These are phyloP conservation scores for Paecilomyces sp. DNA, from an alignment of 2,329 filamentous ascomycete genomes.

Conservation along the genomic window DNA sequence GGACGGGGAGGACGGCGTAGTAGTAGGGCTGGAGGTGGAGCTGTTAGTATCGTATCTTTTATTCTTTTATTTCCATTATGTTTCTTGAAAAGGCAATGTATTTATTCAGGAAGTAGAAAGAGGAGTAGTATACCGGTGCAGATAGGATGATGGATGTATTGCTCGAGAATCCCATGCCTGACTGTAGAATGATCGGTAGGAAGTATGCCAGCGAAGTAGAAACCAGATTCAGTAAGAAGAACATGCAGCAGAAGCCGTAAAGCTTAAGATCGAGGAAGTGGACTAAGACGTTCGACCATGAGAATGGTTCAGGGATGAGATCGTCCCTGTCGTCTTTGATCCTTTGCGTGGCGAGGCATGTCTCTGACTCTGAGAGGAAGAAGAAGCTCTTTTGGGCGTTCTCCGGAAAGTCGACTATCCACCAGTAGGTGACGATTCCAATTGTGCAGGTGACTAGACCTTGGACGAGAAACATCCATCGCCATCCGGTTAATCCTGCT, in stretches of 20 bases:
- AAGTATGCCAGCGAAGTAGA: conserved; percentile 61
- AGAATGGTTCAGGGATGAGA: conserved; percentile 50
- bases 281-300: conserved; percentile 47
- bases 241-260: conserved; percentile 58
- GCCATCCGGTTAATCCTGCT: conserved; percentile 54
- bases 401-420: conserved; percentile 66
- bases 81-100: background rate
- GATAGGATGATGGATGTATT: conserved; percentile 54
- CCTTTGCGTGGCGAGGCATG: conserved; percentile 48
- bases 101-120: background rate
- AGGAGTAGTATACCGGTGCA: conserved; percentile 39
- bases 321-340: conserved; percentile 58
- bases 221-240: conserved; percentile 61
- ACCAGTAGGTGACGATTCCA: conserved; percentile 58
- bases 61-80: too few relatives aligned
- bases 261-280: conserved; percentile 56
- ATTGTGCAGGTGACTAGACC: conserved; percentile 54
- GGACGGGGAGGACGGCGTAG: conserved; percentile 57
- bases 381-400: conserved; percentile 48
- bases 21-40: conserved; percentile 48
- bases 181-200: conserved; percentile 52
- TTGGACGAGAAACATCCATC: conserved; percentile 64
- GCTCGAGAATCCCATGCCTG: conserved; percentile 49
- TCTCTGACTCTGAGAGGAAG: conserved; percentile 53
- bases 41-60: background rate